A percentile compares a stretch with the other conserved stretches of the same genome.
phyloP scores from a whole-genome alignment of 148 eudicot species.

The Amaranthus hypochondriacus region DNA sequence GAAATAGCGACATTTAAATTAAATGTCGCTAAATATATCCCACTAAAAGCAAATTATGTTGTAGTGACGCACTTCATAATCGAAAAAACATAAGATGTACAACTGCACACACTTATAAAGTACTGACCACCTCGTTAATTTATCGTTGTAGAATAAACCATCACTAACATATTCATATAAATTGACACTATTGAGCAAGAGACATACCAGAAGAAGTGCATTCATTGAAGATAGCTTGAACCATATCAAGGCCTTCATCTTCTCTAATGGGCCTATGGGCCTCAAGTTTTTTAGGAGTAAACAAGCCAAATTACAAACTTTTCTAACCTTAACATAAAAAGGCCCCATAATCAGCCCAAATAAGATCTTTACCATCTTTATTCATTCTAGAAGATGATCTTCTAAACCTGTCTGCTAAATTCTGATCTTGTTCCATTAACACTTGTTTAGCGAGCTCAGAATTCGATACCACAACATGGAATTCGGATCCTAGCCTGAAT shows the following conservation, averaged over 20 bases:
- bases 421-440: neutral
- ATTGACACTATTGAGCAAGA: neutral
- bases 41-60: too few species aligned
- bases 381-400: neutral
- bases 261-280: neutral
- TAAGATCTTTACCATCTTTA: neutral
- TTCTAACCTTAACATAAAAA: neutral
- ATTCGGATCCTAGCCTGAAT: neutral
- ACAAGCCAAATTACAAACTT: neutral
- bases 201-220: neutral
- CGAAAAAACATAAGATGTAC: too few species aligned
- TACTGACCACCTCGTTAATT: too few species aligned
- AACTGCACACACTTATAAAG: too few species aligned
- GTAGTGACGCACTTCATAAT: too few species aligned
- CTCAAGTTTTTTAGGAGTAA: neutral
- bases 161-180: too few species aligned
- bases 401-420: neutral
- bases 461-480: neutral
- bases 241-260: neutral
- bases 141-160: too few species aligned
- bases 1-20: too few species aligned
- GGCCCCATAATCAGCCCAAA: conserved; percentile 4
- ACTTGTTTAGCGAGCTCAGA: neutral
- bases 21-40: too few species aligned
- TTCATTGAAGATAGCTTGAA: neutral